Conservation (phyloP, 1,284 basidiomycete genomes). For the Tylopilus orsonianus region DNA sequence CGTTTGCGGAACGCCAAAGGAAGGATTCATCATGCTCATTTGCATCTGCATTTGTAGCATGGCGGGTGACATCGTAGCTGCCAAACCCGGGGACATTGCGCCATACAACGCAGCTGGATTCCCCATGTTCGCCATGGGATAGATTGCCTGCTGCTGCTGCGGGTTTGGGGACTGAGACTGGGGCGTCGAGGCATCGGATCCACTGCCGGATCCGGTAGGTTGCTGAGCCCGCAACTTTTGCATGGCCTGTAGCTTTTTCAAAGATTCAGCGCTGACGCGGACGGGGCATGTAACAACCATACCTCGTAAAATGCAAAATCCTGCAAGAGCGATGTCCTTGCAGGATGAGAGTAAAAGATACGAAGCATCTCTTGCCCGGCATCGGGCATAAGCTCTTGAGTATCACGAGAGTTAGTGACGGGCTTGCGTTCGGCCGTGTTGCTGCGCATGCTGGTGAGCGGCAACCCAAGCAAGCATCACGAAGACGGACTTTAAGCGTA, state of each 20-base stretch:
- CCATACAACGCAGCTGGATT: slow-evolving; percentile 47
- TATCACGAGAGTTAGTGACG: slow-evolving; percentile 91
- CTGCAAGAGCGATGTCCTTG: slow-evolving; percentile 87
- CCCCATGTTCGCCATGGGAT: slow-evolving; percentile 40
- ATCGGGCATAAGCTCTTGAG: slow-evolving; percentile 89
- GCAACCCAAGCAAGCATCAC: slow-evolving; percentile 5
- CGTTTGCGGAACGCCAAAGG: slow-evolving; percentile 54
- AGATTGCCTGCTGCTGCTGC: slow-evolving; percentile 38
- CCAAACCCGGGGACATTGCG: slow-evolving; percentile 36
- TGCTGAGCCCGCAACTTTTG: slow-evolving; percentile 64
- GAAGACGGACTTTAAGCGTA: slow-evolving; percentile 69
- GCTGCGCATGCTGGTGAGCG: slow-evolving; percentile 44
- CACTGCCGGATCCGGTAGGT: slow-evolving; percentile 42
- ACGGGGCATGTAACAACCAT: slow-evolving; percentile 26
- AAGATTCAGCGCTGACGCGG: slow-evolving; percentile 8
- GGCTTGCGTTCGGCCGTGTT: slow-evolving; percentile 97
- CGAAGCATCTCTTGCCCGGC: slow-evolving; percentile 93
- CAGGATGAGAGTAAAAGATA: slow-evolving; percentile 90
- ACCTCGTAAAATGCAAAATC: slow-evolving; percentile 95
- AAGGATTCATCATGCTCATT: slow-evolving; percentile 49
- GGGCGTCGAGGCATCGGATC: slow-evolving; percentile 36
- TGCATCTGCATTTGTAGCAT: slow-evolving; percentile 68
- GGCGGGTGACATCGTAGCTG: slow-evolving; percentile 35
- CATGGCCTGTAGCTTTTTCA: slow-evolving; percentile 67
- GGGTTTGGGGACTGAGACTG: slow-evolving; percentile 40